phyloP scores from a whole-genome alignment of 1,284 basidiomycete genomes.

The Puccinia brachypodii region DNA sequence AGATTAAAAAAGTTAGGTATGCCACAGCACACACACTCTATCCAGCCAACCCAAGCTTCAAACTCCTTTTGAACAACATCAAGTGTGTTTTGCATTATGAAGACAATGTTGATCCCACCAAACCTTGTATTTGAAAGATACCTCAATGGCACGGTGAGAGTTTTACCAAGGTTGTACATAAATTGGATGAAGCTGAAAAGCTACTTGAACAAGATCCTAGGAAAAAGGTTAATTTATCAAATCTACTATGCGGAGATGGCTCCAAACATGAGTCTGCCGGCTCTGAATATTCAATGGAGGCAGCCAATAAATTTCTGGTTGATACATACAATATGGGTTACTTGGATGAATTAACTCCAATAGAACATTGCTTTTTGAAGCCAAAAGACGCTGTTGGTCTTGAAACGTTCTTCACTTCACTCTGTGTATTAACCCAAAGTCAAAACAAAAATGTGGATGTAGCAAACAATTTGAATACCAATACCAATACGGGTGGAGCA shows the following conservation, averaged over 20 bases:
- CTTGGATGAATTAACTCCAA: background rate
- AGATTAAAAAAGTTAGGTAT: background rate
- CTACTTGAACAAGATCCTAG: background rate
- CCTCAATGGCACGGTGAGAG: background rate
- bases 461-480: too few relatives aligned
- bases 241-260: background rate
- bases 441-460: too few relatives aligned
- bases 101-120: background rate
- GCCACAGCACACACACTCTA: background rate
- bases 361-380: background rate
- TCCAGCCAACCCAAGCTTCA: background rate
- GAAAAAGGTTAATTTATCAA: background rate
- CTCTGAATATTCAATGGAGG: background rate
- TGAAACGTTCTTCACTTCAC: background rate
- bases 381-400: background rate
- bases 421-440: too few relatives aligned
- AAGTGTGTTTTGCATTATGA: background rate
- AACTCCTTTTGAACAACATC: background rate
- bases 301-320: background rate
- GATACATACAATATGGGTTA: slow-evolving; percentile 5
- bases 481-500: too few relatives aligned
- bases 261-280: background rate
- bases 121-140: background rate
- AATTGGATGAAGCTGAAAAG: slow-evolving; percentile 16
- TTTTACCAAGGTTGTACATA: slow-evolving; percentile 9